Base-by-base conservation (phyloP, 352 stramenopile species). In the Phytophthora niederhauseri region DNA sequence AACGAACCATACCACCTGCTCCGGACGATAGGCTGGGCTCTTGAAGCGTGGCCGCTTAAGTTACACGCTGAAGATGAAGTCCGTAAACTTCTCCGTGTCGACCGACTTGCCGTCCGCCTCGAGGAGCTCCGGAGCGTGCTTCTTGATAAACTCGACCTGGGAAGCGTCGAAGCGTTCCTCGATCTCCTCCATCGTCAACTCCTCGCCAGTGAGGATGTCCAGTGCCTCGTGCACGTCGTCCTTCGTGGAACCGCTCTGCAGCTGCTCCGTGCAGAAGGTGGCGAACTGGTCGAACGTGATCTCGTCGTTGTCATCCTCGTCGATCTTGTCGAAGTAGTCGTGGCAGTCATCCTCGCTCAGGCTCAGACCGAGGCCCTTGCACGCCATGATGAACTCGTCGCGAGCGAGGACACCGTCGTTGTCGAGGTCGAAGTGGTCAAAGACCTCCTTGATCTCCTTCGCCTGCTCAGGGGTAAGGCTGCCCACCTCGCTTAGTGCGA, bases 351-450 rank as follows among this genome's bases (percentile, higher is more conserved):
- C 85, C 48, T 97, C 89, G 52, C 86, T 94, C 50, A 97, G 71
- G 62, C 80, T 89, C 57, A 97, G 71, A 31, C 91, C 91, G 22
- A 97, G 84, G 46, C 83, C 91, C 70, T 95, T 95, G 78, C 90
- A 96, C 14, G 89, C 91, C 84, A 96, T 96, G 73, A 94, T 96
- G 48, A 97, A 96, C 69, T 97, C 91, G 22, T 95, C 87, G 24
- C 92, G 88, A 26, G 86, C 87, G 12, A 97, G 73, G 28, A 93
- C 86, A 57, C 89, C 85, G 57, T 96, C 89, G 43, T 96, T 84
- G 61, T 97, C 89, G 43, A 94, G 66, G 57, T 97, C 91, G 56
- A 97, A 97, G 73, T 96, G 86, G 57, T 96, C 84, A 43, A 97
- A 97, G 30, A 97, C 90, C 65, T 97, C 91, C 58, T 92, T 86